Evolutionary conservation across 176 grass and related monocot species (phyloP).

Genomic region (Typha latifolia): DNA sequence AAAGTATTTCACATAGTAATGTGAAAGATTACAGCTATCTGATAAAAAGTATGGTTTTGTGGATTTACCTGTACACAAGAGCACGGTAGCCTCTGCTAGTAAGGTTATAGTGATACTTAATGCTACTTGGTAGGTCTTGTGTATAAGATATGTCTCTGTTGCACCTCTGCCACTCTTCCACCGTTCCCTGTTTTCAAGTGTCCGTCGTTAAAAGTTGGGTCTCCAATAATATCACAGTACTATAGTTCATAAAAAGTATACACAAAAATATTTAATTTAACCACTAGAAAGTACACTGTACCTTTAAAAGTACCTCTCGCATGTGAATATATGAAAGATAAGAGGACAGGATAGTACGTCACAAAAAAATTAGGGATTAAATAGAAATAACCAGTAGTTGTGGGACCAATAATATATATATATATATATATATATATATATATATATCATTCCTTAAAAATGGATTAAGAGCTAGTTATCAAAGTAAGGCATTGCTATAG

Average conservation of each 20-base stretch:
- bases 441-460: not conserved
- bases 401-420: no score
- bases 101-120: constrained; percentile 32
- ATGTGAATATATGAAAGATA: no score
- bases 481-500: no score
- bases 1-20: not conserved
- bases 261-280: no score
- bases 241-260: not conserved
- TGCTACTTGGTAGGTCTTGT: constrained; percentile 21
- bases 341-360: no score
- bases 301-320: no score
- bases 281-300: no score
- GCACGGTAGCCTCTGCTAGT: constrained; percentile 30
- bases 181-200: constrained; percentile 26
- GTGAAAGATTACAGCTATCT: not conserved
- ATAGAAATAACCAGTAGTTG: no score
- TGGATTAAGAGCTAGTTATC: not conserved
- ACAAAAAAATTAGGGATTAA: no score
- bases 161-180: constrained; percentile 41
- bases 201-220: not conserved
- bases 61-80: constrained; percentile 34
- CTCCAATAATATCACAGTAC: not conserved
- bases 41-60: not conserved
- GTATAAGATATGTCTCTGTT: not conserved
- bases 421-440: no score